A percentile compares a stretch with the other conserved stretches of the same genome.
Conservation (phyloP, 139 green algal genomes). For the Yamagishiella unicocca region DNA sequence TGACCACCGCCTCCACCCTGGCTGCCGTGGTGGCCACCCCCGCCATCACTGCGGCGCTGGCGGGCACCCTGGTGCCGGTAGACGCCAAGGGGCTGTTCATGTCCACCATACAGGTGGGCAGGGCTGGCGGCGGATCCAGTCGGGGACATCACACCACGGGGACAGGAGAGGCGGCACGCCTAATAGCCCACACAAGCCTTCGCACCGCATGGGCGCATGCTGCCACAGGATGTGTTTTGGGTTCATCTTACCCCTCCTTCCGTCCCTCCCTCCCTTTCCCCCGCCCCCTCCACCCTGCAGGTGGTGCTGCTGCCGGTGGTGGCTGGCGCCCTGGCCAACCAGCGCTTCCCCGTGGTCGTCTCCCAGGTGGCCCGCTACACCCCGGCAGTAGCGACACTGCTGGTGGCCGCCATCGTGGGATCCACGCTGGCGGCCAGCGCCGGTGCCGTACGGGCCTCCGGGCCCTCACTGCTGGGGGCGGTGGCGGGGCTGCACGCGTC, state of each 20-base stretch:
- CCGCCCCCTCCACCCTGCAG: constrained; percentile 42
- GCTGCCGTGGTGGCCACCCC: constrained; percentile 79
- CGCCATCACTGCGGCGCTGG: constrained; percentile 74
- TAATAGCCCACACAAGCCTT: no score
- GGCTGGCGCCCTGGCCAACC: constrained; percentile 70
- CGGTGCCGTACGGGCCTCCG: constrained; percentile 48
- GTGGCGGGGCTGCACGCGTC: constrained; percentile 69
- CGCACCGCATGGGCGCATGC: no score
- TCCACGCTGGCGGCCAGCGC: constrained; percentile 72
- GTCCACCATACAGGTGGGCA: constrained; percentile 73
- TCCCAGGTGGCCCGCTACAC: constrained; percentile 56
- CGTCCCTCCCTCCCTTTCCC: not conserved
- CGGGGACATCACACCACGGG: no score
- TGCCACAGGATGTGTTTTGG: no score
- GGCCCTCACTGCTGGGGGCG: constrained; percentile 63
- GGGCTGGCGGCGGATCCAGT: no score
- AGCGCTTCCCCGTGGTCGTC: constrained; percentile 62
- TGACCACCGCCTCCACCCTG: constrained; percentile 71
- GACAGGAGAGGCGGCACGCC: no score
- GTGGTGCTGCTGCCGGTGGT: constrained; percentile 85
- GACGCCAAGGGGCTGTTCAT: constrained; percentile 73
- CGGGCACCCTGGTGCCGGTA: constrained; percentile 80
- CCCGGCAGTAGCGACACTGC: constrained; percentile 68
- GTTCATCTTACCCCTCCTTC: not conserved
- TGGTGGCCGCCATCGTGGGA: constrained; percentile 73